Evolutionary conservation across 164 flowering plant species (phyloP).

Genomic region (Taxillus chinensis): DNA sequence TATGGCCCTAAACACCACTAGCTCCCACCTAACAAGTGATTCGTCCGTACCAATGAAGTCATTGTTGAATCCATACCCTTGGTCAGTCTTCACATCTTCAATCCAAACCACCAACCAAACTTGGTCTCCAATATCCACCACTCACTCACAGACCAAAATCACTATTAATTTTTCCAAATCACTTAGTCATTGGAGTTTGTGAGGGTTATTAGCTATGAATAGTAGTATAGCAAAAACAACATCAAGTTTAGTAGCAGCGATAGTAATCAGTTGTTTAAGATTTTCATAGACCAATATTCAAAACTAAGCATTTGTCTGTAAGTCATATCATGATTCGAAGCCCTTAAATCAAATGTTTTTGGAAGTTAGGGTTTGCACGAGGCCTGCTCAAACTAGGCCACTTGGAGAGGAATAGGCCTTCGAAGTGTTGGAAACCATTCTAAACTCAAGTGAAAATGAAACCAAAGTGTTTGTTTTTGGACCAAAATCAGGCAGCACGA

Average conservation of each 20-base stretch:
- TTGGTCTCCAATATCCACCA: neutral
- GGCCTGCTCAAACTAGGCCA: constrained; percentile 85
- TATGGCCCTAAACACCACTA: no score
- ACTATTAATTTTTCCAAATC: constrained; percentile 1
- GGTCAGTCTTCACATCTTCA: constrained; percentile 10
- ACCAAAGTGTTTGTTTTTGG: no score
- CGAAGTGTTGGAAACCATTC: constrained; percentile 72
- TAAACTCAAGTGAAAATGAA: constrained; percentile 54
- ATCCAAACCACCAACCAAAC: neutral
- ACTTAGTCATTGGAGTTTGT: constrained; percentile 4
- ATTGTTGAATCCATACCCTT: constrained; percentile 21
- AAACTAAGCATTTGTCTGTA: constrained; percentile 45
- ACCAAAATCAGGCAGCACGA: no score
- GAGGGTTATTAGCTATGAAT: neutral
- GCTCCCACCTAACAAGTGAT: no score
- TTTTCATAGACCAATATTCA: constrained; percentile 28
- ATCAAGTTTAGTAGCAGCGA: constrained; percentile 21
- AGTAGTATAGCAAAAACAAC: constrained; percentile 15
- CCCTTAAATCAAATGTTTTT: constrained; percentile 64
- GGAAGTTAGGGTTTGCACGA: constrained; percentile 93
- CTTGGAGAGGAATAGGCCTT: constrained; percentile 77
- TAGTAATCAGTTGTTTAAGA: constrained; percentile 27
- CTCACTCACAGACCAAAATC: constrained; percentile 1
- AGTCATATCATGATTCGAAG: constrained; percentile 44
- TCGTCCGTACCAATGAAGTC: constrained; percentile 23